Base-by-base conservation (phyloP, 306 rosid species). In the Betula pendula region DNA sequence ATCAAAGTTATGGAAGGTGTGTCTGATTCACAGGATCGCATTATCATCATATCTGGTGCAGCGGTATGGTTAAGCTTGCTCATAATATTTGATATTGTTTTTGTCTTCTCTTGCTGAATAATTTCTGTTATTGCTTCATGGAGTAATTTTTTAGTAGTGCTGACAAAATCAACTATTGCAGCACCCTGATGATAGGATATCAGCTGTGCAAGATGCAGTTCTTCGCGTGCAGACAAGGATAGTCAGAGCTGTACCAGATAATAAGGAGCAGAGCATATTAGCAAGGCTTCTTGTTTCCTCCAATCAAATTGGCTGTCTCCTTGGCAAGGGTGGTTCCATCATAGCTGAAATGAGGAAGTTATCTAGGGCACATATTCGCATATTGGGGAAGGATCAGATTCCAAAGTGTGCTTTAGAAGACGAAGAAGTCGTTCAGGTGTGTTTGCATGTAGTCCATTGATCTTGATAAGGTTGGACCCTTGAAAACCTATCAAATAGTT, bases 151-250 rank as follows among this genome's bases (percentile, higher is more conserved):
- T 56, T 76, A 78, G 67, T 25, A 72, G 53, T 33, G 29, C 80
- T 88, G 56, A 86, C 80, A 73, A 55, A 31, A 62, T 83, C 76
- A 42, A 77, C 78, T 79, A 53, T 84, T 84, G 88, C 97, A 96
- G 99, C 93, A 88, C 79, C 99, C 97, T 70, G 97, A 92, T 25
- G 99, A 96, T 75, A 88, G 98, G 83, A 76, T 96, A 81, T 96
- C 99, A 44, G 84, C 89, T 49, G 97, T 92, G 79, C 99, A 96
- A 92, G 99, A 96, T 80, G 99, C 97, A 40, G 89, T 91, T 71
- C 91, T 96, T 73, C 97, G 91, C 25, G 96, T 96, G 78, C 97
- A 91, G 80, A 81, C 71, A 73, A 88, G 96, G 84, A 89, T 96
- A 72, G 88, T 81, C 68, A 87, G 87, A 89, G 92, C 96, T 72